phyloP scores from a whole-genome alignment of 192 early-diverging fungal genomes.

The Obelidium mucronatum region DNA sequence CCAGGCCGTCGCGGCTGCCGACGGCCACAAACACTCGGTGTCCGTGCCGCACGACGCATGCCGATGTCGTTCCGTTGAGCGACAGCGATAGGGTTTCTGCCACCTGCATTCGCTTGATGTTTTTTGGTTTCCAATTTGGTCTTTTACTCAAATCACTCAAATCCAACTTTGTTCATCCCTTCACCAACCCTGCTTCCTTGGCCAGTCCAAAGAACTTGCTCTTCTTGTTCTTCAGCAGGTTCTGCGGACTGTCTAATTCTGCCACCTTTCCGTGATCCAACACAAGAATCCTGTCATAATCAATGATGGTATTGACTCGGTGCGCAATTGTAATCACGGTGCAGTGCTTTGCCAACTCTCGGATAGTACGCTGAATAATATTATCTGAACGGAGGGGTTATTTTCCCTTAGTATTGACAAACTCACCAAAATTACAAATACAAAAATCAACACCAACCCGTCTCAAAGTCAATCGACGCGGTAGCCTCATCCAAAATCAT shows the following conservation, averaged over 20 bases:
- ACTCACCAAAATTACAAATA: too few species aligned
- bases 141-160: too few species aligned
- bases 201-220: constrained; percentile 48
- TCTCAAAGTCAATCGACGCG: constrained; percentile 54
- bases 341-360: constrained; percentile 42
- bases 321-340: constrained; percentile 61
- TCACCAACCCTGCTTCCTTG: constrained; percentile 46
- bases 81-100: not conserved
- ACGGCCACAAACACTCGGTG: not conserved
- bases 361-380: constrained; percentile 27
- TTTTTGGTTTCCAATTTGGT: too few species aligned
- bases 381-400: too few species aligned
- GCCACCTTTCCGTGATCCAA: constrained; percentile 72
- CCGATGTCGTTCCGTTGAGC: not conserved
- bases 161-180: too few species aligned
- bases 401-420: too few species aligned
- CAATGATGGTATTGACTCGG: constrained; percentile 50
- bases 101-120: too few species aligned
- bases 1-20: constrained; percentile 13
- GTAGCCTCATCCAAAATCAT: constrained; percentile 85
- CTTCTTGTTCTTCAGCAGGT: constrained; percentile 27
- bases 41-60: not conserved
- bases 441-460: too few species aligned
- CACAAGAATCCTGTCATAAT: constrained; percentile 72
- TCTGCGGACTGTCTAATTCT: constrained; percentile 66